Percentiles rank a stretch among this genome's conserved stretches.
Evolutionary conservation across 768 basidiomycete genomes (phyloP).

Genomic region (Boletus sensibilis): DNA sequence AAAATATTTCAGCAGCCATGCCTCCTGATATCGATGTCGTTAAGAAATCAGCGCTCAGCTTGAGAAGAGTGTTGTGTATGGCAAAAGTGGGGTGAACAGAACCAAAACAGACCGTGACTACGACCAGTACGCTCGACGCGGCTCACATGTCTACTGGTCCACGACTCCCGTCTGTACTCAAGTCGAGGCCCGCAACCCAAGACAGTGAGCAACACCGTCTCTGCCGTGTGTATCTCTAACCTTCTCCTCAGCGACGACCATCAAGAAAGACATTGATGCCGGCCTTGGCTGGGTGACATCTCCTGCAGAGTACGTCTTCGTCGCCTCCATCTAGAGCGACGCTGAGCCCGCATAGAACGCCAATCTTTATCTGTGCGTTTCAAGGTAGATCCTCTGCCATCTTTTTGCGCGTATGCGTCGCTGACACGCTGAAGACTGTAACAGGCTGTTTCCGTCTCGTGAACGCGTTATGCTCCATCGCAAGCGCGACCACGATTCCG

Average conservation of each 20-base stretch:
- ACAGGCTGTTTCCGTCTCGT: slow-evolving; percentile 67
- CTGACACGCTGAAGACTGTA: slow-evolving; percentile 48
- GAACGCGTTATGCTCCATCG: slow-evolving; percentile 70
- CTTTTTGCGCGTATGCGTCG: not conserved
- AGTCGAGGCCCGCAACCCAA: slow-evolving; percentile 33
- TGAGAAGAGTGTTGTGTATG: not conserved
- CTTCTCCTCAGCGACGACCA: slow-evolving; percentile 44
- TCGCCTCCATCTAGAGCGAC: not conserved
- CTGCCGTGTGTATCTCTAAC: not conserved
- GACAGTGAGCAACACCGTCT: slow-evolving; percentile 23
- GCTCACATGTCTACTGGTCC: slow-evolving; percentile 23
- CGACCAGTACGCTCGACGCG: not conserved
- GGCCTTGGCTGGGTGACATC: slow-evolving; percentile 61
- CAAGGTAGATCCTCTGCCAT: slow-evolving; percentile 39
- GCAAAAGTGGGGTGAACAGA: too few species aligned
- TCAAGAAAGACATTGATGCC: slow-evolving; percentile 50
- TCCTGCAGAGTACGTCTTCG: slow-evolving; percentile 55
- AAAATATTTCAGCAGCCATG: slow-evolving; percentile 24
- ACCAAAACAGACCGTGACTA: not conserved
- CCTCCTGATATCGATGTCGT: not conserved
- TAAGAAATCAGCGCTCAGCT: not conserved
- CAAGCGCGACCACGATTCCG: slow-evolving; percentile 66
- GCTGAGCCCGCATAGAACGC: slow-evolving; percentile 48
- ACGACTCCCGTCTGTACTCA: slow-evolving; percentile 35
- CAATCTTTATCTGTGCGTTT: slow-evolving; percentile 77